Percentiles rank a stretch among this genome's conserved stretches.
These are phyloP conservation scores for Exserohilum rostratum DNA, from an alignment of 2,329 filamentous ascomycete species.

Conservation along the genomic window DNA sequence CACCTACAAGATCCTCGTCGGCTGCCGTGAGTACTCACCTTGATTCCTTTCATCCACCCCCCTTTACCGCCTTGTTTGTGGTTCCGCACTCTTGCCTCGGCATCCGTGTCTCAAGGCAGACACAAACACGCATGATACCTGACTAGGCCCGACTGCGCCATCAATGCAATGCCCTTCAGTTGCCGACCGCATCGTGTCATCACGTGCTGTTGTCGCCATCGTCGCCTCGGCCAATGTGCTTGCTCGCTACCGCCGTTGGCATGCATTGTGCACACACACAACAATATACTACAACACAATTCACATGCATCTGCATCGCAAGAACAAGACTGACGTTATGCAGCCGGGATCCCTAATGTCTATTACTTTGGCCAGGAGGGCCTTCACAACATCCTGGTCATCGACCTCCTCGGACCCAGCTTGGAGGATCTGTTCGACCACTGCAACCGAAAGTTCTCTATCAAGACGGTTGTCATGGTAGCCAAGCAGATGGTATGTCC, in stretches of 20 bases:
- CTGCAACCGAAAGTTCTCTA: slow-evolving; percentile 91
- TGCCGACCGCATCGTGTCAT: not conserved
- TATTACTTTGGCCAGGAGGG: slow-evolving; percentile 99
- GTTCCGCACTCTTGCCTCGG: not conserved
- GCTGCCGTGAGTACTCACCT: slow-evolving; percentile 80
- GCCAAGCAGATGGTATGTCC: slow-evolving; percentile 95
- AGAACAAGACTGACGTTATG: slow-evolving; percentile 17
- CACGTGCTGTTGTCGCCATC: not conserved
- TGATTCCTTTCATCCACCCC: not conserved
- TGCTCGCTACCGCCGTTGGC: not conserved
- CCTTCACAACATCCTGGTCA: slow-evolving; percentile 97
- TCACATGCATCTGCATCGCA: not conserved
- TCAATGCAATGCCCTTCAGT: not conserved
- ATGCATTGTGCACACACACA: not conserved
- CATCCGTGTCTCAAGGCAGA: not conserved
- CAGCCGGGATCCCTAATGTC: slow-evolving; percentile 98
- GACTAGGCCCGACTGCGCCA: not conserved
- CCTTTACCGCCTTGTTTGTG: slow-evolving; percentile 14
- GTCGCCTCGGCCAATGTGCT: not conserved
- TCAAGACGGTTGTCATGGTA: slow-evolving; percentile 99
- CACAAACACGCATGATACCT: not conserved
- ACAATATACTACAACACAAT: not conserved
- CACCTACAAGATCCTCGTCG: slow-evolving; percentile 98
- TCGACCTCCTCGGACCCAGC: slow-evolving; percentile 92
- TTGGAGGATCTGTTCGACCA: slow-evolving; percentile 97